phyloP scores from a whole-genome alignment of 2,329 filamentous ascomycete species.

The Emmonsia crescens region DNA sequence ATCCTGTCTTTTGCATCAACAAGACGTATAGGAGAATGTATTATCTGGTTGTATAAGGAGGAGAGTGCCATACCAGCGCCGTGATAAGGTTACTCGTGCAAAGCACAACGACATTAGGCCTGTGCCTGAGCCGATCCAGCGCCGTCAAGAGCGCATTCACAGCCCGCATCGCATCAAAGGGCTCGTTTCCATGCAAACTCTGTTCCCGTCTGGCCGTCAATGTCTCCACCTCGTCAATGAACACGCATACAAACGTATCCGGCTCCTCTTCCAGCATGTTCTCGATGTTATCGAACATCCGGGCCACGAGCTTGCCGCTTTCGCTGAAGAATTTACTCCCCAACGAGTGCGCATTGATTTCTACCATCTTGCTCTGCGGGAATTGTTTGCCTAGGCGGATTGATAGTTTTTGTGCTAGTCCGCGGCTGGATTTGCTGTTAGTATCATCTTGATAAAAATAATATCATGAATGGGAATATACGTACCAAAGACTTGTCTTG shows the following conservation, averaged over 20 bases:
- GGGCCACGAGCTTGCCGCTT: conserved; percentile 35
- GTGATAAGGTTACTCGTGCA: conserved; percentile 41
- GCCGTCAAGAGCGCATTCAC: conserved; percentile 42
- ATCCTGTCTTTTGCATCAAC: conserved; percentile 20
- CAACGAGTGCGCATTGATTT: conserved; percentile 38
- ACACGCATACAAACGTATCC: conserved; percentile 33
- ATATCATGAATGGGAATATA: not conserved
- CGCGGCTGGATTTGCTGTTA: conserved; percentile 22
- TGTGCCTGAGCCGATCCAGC: conserved; percentile 34
- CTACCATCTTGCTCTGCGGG: conserved; percentile 31
- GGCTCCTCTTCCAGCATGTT: conserved; percentile 27
- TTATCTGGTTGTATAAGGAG: not conserved
- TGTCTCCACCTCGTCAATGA: conserved; percentile 43
- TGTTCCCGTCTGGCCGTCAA: conserved; percentile 36
- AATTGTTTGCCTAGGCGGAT: conserved; percentile 37
- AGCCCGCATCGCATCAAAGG: conserved; percentile 37
- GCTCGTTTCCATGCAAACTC: conserved; percentile 31
- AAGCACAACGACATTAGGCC: conserved; percentile 38
- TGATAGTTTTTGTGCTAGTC: conserved; percentile 39
- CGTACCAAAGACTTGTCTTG: conserved; percentile 45
- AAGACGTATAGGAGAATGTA: not conserved
- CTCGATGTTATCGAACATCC: conserved; percentile 35
- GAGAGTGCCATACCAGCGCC: conserved; percentile 25
- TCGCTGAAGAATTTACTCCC: conserved; percentile 41
- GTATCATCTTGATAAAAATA: not conserved